Evolutionary conservation across 1,139 yeast species (phyloP).

Genomic region (Tardiomyces depauwii): DNA sequence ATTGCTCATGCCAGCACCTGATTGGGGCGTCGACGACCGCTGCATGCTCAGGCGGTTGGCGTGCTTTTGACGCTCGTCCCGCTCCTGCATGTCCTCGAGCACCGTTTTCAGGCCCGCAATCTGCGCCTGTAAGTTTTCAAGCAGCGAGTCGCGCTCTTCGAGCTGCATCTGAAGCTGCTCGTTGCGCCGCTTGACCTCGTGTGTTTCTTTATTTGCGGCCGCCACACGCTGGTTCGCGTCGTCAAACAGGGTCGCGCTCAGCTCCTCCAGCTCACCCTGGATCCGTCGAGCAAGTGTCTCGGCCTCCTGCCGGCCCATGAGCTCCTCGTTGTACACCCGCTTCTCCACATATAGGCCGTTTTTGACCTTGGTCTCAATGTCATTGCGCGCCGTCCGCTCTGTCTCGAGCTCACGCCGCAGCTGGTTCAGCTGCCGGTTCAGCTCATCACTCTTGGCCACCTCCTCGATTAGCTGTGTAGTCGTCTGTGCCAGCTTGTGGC

Average conservation of each 20-base stretch:
- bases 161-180: constrained; percentile 41
- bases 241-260: constrained; percentile 11
- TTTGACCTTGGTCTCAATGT: neutral
- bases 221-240: constrained; percentile 13
- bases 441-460: constrained; percentile 7
- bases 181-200: constrained; percentile 7
- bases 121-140: constrained; percentile 11
- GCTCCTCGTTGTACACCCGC: neutral
- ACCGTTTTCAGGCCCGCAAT: constrained; percentile 56
- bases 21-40: neutral
- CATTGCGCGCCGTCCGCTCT: neutral
- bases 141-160: constrained; percentile 14
- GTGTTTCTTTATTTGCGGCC: constrained; percentile 11
- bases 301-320: neutral
- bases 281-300: constrained; percentile 6
- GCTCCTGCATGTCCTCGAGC: constrained; percentile 28
- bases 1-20: neutral
- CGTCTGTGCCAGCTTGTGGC: neutral
- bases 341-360: neutral
- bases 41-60: neutral
- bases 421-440: constrained; percentile 8
- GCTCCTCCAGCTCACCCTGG: constrained; percentile 4
- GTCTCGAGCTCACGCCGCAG: constrained; percentile 3
- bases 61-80: constrained; percentile 1
- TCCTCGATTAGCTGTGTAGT: constrained; percentile 9